These are phyloP conservation scores for Geotrichum aggregatum DNA, from an alignment of 1,139 yeast species.

Conservation along the genomic window DNA sequence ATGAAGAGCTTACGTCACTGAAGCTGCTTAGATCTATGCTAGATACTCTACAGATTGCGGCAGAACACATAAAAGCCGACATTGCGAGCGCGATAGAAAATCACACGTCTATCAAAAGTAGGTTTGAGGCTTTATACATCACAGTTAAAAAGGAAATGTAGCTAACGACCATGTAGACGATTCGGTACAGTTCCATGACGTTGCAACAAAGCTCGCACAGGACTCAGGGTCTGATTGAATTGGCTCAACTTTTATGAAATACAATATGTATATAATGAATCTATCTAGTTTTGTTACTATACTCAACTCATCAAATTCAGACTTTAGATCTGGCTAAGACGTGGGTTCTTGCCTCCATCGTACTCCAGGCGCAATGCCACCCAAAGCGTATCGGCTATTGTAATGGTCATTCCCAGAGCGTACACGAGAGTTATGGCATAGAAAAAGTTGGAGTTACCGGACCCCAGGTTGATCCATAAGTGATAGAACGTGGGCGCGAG, in stretches of 20 bases:
- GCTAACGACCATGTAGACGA: conserved; percentile 11
- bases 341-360: conserved; percentile 43
- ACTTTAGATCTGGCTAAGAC: conserved; percentile 17
- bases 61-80: conserved; percentile 32
- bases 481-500: conserved; percentile 88
- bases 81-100: conserved; percentile 26
- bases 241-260: background rate
- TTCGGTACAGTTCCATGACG: conserved; percentile 5
- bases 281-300: too few relatives aligned
- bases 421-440: conserved; percentile 87
- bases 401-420: conserved; percentile 64
- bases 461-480: conserved; percentile 90
- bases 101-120: conserved; percentile 25
- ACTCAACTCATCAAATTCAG: too few relatives aligned
- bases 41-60: conserved; percentile 27
- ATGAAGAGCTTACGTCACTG: conserved; percentile 10
- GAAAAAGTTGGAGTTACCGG: conserved; percentile 93
- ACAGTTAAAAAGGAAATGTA: background rate
- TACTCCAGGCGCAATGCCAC: conserved; percentile 70
- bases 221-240: background rate
- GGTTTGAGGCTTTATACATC: too few relatives aligned
- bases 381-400: conserved; percentile 79
- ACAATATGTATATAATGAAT: too few relatives aligned
- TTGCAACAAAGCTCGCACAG: background rate
- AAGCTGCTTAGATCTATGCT: conserved; percentile 26